A percentile compares a stretch with the other conserved stretches of the same genome.
Conservation (phyloP, 2,329 filamentous ascomycete genomes). For the Penicillium sp. region DNA sequence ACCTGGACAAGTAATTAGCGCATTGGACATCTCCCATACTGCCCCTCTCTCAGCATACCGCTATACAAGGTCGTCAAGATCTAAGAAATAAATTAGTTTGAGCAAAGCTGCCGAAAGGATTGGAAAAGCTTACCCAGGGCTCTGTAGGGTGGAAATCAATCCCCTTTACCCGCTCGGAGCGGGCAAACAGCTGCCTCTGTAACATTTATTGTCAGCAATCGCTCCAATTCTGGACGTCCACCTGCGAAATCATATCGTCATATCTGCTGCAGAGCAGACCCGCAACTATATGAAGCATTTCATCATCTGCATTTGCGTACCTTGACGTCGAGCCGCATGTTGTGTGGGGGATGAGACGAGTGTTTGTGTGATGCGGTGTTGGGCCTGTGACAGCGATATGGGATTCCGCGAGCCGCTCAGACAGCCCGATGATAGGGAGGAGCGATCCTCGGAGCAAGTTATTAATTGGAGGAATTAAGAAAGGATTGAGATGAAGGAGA, state of each 20-base stretch:
- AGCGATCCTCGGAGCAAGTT: constrained; percentile 16
- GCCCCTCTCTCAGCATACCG: constrained; percentile 58
- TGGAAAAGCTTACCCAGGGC: constrained; percentile 70
- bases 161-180: constrained; percentile 93
- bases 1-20: constrained; percentile 54
- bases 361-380: constrained; percentile 39
- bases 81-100: constrained; percentile 40
- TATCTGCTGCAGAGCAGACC: neutral
- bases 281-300: neutral
- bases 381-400: constrained; percentile 31
- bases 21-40: constrained; percentile 14
- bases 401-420: constrained; percentile 36
- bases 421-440: constrained; percentile 30
- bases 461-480: constrained; percentile 15
- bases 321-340: constrained; percentile 62
- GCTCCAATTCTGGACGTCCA: neutral
- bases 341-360: constrained; percentile 36
- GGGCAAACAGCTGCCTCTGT: constrained; percentile 78
- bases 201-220: constrained; percentile 42
- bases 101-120: neutral
- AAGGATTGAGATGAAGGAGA: constrained; percentile 22
- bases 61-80: constrained; percentile 93
- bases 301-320: constrained; percentile 38
- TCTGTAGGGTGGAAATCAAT: constrained; percentile 97
- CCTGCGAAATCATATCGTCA: neutral